Evolutionary conservation across 2,329 filamentous ascomycete species (phyloP).

Genomic region (Coniella vitis): DNA sequence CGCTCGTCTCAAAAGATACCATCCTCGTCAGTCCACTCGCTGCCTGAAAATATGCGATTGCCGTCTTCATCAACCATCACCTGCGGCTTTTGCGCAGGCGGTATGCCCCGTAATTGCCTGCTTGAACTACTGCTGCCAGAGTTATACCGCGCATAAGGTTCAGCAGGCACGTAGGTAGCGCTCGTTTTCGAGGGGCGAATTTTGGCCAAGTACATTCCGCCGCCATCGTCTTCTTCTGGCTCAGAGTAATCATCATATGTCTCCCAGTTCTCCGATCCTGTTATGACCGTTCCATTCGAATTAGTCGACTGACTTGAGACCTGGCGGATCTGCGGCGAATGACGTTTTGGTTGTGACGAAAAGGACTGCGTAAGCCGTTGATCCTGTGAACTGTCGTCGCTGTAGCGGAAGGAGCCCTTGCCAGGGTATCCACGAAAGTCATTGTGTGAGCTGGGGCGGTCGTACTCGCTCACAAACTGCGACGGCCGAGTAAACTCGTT

Average conservation of each 20-base stretch:
- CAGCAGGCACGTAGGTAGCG: slow-evolving; percentile 3
- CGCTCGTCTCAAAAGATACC: slow-evolving; percentile 42
- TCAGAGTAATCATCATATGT: slow-evolving; percentile 85
- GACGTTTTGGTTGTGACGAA: slow-evolving; percentile 28
- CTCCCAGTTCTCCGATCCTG: slow-evolving; percentile 95
- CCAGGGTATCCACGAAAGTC: slow-evolving; percentile 33
- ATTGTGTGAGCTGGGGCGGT: slow-evolving; percentile 29
- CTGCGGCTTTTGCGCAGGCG: slow-evolving; percentile 40
- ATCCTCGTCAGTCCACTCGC: slow-evolving; percentile 63
- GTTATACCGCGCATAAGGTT: slow-evolving; percentile 49
- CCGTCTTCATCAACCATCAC: slow-evolving; percentile 50
- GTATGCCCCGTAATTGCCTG: slow-evolving; percentile 54
- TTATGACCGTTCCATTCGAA: slow-evolving; percentile 50
- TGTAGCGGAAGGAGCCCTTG: slow-evolving; percentile 12
- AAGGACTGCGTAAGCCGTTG: slow-evolving; percentile 28
- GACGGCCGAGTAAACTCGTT: slow-evolving; percentile 27
- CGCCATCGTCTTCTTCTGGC: slow-evolving; percentile 61
- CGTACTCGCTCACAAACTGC: slow-evolving; percentile 26
- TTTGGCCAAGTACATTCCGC: slow-evolving; percentile 75
- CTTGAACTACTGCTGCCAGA: slow-evolving; percentile 33
- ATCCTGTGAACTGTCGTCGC: slow-evolving; percentile 21
- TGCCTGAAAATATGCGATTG: slow-evolving; percentile 56
- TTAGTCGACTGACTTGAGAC: slow-evolving; percentile 60
- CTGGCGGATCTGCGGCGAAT: slow-evolving; percentile 48
- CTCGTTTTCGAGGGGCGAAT: slow-evolving; percentile 53